Evolutionary conservation across 192 early-diverging fungal genomes (phyloP).

Genomic region (Thoreauomyces humboldtii): DNA sequence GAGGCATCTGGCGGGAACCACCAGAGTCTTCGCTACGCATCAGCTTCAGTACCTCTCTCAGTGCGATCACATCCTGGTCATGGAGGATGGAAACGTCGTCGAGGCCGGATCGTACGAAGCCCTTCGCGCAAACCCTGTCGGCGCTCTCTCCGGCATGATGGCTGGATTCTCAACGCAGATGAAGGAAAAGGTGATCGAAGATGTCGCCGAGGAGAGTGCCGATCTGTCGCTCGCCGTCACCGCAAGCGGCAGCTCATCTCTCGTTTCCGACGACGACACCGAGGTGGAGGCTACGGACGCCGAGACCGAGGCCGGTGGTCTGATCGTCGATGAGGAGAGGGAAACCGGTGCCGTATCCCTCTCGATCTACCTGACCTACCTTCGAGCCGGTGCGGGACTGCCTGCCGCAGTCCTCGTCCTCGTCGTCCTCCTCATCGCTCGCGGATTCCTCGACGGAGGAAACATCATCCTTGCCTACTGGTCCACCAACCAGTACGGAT

Average conservation of each 20-base stretch:
- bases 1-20: conserved; percentile 65
- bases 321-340: conserved; percentile 43
- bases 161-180: background rate
- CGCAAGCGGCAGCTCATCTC: conserved; percentile 30
- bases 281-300: conserved; percentile 18
- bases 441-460: background rate
- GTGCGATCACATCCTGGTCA: conserved; percentile 64
- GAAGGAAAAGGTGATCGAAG: background rate
- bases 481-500: conserved; percentile 1
- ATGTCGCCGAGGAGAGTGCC: background rate
- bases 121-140: conserved; percentile 37
- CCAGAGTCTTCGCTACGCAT: conserved; percentile 74
- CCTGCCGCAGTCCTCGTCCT: background rate
- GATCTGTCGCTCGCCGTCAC: background rate
- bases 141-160: background rate
- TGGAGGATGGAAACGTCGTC: conserved; percentile 63
- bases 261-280: conserved; percentile 46
- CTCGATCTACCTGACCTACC: conserved; percentile 35
- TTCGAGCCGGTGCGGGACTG: conserved; percentile 46
- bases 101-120: conserved; percentile 58
- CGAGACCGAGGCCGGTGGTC: conserved; percentile 8
- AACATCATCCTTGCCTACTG: background rate
- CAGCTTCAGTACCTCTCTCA: conserved; percentile 70
- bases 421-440: background rate
- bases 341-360: conserved; percentile 44